Conservation (phyloP, 116 monocot species). For the Phalaenopsis hybrid region DNA sequence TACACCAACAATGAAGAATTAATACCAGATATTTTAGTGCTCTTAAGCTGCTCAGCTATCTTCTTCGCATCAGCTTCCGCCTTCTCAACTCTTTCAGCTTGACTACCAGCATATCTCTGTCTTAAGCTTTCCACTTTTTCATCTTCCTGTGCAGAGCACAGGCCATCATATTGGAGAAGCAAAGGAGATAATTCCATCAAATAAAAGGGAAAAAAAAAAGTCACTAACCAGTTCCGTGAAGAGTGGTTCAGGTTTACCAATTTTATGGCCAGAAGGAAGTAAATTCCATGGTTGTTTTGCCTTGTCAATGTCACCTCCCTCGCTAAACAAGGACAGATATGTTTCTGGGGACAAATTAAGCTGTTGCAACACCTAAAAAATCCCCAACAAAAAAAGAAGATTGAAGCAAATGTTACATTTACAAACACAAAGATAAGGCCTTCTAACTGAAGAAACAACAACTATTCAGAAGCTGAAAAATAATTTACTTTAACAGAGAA, state of each 20-base stretch:
- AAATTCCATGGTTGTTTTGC: constrained; percentile 74
- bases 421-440: background rate
- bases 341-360: constrained; percentile 52
- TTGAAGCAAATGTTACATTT: background rate
- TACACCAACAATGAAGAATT: background rate
- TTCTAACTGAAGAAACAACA: background rate
- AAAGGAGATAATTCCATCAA: background rate
- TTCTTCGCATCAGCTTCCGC: constrained; percentile 62
- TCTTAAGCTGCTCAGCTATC: constrained; percentile 57
- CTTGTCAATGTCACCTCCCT: constrained; percentile 54
- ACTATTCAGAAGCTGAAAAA: background rate
- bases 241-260: constrained; percentile 75
- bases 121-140: constrained; percentile 80
- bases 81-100: constrained; percentile 76
- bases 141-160: constrained; percentile 55
- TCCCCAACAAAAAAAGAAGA: background rate
- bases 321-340: constrained; percentile 51
- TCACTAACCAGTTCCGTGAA: constrained; percentile 83
- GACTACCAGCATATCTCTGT: constrained; percentile 85
- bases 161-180: background rate
- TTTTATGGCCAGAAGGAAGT: constrained; percentile 73
- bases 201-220: background rate
- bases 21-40: constrained; percentile 55
- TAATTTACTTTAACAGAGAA: constrained; percentile 72
- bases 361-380: constrained; percentile 64